Conservation (phyloP, 139 green algal species). For the Mesotaenium endlicherianum region DNA sequence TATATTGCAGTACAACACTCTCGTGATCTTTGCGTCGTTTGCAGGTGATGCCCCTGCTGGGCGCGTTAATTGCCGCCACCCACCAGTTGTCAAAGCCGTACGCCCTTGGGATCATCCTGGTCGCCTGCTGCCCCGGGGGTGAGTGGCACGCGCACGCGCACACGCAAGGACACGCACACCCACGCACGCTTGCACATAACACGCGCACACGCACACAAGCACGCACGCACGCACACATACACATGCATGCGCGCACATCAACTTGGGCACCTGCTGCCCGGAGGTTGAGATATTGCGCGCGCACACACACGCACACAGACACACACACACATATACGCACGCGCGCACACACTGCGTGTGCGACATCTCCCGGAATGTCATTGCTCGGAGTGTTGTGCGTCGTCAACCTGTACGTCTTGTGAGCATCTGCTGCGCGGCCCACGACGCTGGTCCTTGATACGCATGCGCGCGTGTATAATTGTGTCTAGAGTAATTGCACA, state of each 20-base stretch:
- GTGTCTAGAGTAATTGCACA: background rate
- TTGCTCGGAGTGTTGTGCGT: no score
- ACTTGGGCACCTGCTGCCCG: background rate
- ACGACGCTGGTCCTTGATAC: background rate
- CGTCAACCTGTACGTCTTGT: no score
- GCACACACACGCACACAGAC: background rate
- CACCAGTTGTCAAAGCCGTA: conserved; percentile 55
- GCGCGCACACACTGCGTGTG: background rate
- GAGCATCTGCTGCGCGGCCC: background rate
- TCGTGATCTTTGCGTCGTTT: no score
- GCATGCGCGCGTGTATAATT: background rate
- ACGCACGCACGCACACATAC: background rate
- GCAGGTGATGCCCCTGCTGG: conserved; percentile 68
- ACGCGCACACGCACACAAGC: background rate
- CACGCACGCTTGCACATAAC: background rate
- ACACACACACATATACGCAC: background rate
- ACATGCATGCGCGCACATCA: background rate
- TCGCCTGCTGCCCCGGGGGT: conserved; percentile 74
- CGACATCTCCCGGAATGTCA: no score
- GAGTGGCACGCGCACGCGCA: background rate
- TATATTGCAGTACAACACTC: no score
- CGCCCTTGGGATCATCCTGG: conserved; percentile 70
- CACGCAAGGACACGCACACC: background rate
- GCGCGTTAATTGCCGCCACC: conserved; percentile 57
- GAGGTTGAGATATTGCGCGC: background rate